Conservation (phyloP, 176 grass and related monocot species). For the Paspalum vaginatum region DNA sequence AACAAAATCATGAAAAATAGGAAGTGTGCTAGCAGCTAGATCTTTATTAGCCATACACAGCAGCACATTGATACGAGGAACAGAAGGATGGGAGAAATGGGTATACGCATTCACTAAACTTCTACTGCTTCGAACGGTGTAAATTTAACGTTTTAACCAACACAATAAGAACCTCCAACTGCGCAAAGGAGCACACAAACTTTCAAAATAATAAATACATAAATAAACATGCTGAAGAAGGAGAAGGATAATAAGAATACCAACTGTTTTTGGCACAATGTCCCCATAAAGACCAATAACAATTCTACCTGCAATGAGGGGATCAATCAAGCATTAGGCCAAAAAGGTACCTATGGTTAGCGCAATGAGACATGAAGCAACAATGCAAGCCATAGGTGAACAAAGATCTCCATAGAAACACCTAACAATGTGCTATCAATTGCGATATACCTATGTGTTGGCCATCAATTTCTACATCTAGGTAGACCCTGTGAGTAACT, state of each 20-base stretch:
- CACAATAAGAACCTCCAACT: neutral
- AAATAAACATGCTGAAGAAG: slow-evolving; percentile 2
- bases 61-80: neutral
- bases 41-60: slow-evolving; percentile 1
- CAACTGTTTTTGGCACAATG: slow-evolving; percentile 85
- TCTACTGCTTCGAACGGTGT: neutral
- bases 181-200: neutral
- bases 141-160: neutral
- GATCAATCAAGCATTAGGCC: neutral
- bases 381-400: neutral
- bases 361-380: neutral
- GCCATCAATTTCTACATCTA: slow-evolving; percentile 87
- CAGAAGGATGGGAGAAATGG: neutral
- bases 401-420: neutral
- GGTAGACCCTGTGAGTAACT: slow-evolving; percentile 85
- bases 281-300: slow-evolving; percentile 86
- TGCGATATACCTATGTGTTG: slow-evolving; percentile 75
- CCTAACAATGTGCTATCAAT: neutral
- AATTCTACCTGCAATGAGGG: slow-evolving; percentile 75
- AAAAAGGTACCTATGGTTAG: neutral
- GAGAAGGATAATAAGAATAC: slow-evolving; percentile 47
- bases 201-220: slow-evolving; percentile 1
- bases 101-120: slow-evolving; percentile 17
- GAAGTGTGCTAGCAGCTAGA: neutral
- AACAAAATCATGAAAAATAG: slow-evolving; percentile 7